A percentile compares a stretch with the other conserved stretches of the same genome.
These are phyloP conservation scores for Beauveria scarabaeidicola DNA, from an alignment of 2,329 filamentous ascomycete genomes.

Conservation along the genomic window DNA sequence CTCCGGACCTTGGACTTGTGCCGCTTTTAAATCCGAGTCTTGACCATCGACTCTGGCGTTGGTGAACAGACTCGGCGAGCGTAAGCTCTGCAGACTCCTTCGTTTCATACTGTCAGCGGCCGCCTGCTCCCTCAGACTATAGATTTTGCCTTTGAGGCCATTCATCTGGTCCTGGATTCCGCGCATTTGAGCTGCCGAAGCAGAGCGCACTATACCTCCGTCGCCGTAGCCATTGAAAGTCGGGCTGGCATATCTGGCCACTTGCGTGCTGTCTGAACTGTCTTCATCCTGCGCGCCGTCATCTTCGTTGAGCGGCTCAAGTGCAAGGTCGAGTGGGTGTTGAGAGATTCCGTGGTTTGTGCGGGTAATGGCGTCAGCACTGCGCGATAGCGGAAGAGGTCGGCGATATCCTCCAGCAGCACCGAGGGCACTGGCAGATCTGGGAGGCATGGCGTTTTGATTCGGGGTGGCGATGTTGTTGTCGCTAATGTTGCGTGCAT, in stretches of 20 bases:
- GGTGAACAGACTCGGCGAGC: slow-evolving; percentile 71
- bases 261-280: slow-evolving; percentile 24
- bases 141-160: slow-evolving; percentile 77
- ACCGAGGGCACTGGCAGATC: slow-evolving; percentile 57
- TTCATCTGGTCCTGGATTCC: slow-evolving; percentile 77
- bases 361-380: slow-evolving; percentile 31
- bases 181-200: slow-evolving; percentile 65
- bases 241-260: slow-evolving; percentile 36
- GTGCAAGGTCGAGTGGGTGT: slow-evolving; percentile 31
- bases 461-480: slow-evolving; percentile 16
- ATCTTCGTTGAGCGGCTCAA: slow-evolving; percentile 49
- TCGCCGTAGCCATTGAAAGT: slow-evolving; percentile 33
- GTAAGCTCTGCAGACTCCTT: slow-evolving; percentile 65
- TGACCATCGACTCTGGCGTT: slow-evolving; percentile 42
- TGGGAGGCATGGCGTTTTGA: slow-evolving; percentile 32
- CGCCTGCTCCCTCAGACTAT: slow-evolving; percentile 67
- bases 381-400: slow-evolving; percentile 34
- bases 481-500: slow-evolving; percentile 27
- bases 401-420: slow-evolving; percentile 51
- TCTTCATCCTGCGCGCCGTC: slow-evolving; percentile 28
- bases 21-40: slow-evolving; percentile 15
- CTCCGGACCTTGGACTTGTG: slow-evolving; percentile 12
- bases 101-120: slow-evolving; percentile 71
- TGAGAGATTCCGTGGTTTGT: slow-evolving; percentile 30
- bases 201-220: slow-evolving; percentile 51